These are phyloP conservation scores for Microbotryomycetes sp. DNA, from an alignment of 1,284 basidiomycete species.

Conservation along the genomic window DNA sequence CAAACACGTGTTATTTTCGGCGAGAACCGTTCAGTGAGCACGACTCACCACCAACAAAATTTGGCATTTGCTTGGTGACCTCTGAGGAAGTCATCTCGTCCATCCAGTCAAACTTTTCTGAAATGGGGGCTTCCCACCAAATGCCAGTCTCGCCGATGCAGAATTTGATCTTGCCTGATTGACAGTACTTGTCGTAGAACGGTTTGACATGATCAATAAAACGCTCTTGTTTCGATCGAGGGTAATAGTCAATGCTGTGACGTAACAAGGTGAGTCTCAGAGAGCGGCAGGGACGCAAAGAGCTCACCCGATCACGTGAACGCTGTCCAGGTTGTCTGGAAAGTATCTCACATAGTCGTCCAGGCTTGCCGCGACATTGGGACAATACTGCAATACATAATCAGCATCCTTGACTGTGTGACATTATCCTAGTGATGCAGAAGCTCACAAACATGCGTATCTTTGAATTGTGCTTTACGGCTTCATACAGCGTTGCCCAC, in stretches of 20 bases:
- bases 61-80: constrained; percentile 24
- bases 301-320: constrained; percentile 28
- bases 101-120: constrained; percentile 32
- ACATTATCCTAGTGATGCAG: neutral
- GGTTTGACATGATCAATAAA: constrained; percentile 36
- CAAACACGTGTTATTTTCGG: neutral
- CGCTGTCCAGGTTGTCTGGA: constrained; percentile 26
- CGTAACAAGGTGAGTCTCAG: neutral
- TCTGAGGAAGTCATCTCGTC: constrained; percentile 29
- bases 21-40: neutral
- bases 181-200: constrained; percentile 37
- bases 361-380: constrained; percentile 21
- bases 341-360: constrained; percentile 23
- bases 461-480: neutral
- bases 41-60: constrained; percentile 22
- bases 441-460: constrained; percentile 30
- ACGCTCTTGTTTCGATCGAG: constrained; percentile 18
- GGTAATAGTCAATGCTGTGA: constrained; percentile 25
- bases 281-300: constrained; percentile 29
- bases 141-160: constrained; percentile 38
- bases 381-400: constrained; percentile 29
- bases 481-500: constrained; percentile 25
- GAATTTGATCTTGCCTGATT: constrained; percentile 24
- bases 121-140: constrained; percentile 16
- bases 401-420: constrained; percentile 6